phyloP scores from a whole-genome alignment of 331 rosid genomes.

The Quercus phellos region DNA sequence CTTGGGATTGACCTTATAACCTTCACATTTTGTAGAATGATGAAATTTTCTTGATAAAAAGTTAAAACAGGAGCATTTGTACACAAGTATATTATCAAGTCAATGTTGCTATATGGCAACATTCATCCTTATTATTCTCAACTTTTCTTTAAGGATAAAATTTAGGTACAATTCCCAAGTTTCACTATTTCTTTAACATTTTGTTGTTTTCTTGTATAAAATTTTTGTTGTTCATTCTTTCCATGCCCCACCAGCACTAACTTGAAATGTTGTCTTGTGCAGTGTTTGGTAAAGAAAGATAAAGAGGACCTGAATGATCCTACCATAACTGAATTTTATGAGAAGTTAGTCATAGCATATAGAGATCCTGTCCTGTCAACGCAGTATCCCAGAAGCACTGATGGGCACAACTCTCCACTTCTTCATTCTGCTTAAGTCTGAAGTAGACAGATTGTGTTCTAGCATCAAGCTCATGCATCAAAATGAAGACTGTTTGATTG shows the following conservation, averaged over 20 bases:
- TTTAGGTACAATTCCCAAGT: too few species aligned
- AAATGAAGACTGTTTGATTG: neutral
- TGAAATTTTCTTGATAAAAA: neutral
- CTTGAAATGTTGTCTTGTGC: slow-evolving; percentile 25
- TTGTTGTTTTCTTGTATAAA: neutral
- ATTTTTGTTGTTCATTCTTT: neutral
- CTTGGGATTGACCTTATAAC: neutral
- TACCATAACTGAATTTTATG: slow-evolving; percentile 45
- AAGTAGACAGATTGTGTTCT: neutral
- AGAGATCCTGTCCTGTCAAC: slow-evolving; percentile 60
- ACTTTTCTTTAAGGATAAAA: neutral
- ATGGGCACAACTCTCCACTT: slow-evolving; percentile 47
- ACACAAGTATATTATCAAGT: neutral
- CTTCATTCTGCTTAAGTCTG: slow-evolving; percentile 38
- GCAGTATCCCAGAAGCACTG: slow-evolving; percentile 28
- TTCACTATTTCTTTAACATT: neutral
- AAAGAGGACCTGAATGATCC: slow-evolving; percentile 50
- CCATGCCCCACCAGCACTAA: neutral
- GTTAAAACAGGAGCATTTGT: neutral
- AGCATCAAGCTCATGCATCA: neutral
- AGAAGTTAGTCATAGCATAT: slow-evolving; percentile 48
- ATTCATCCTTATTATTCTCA: slow-evolving; percentile 1
- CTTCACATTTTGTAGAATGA: neutral
- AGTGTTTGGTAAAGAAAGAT: slow-evolving; percentile 77
- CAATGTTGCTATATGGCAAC: neutral